Evolutionary conservation across 164 flowering plant species (phyloP).

Genomic region (Brasenia schreberi): DNA sequence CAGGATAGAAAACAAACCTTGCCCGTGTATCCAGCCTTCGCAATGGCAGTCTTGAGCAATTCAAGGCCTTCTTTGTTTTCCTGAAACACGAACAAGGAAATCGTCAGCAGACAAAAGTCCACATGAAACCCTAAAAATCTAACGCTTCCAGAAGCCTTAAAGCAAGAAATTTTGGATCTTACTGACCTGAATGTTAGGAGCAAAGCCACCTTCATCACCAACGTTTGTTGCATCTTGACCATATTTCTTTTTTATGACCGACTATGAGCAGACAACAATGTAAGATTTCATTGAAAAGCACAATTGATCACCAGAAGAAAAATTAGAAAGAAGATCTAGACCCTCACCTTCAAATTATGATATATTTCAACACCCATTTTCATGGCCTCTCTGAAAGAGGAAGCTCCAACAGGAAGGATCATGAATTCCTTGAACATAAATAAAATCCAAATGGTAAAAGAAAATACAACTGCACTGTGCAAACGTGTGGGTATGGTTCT

Average conservation of each 20-base stretch:
- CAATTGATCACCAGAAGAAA: background rate
- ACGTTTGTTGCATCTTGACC: conserved; percentile 40
- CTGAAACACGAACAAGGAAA: conserved; percentile 9
- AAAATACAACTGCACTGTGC: background rate
- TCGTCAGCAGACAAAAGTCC: background rate
- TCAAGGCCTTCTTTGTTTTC: conserved; percentile 43
- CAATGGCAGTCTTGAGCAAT: conserved; percentile 32
- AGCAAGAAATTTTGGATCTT: background rate
- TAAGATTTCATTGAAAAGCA: background rate
- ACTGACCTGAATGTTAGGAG: conserved; percentile 34
- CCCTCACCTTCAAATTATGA: conserved; percentile 25
- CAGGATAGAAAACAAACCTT: conserved; percentile 13
- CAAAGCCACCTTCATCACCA: conserved; percentile 45
- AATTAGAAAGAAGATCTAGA: background rate
- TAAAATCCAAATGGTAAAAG: background rate
- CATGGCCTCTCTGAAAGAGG: conserved; percentile 37
- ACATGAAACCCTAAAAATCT: no score
- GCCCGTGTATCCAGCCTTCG: conserved; percentile 37
- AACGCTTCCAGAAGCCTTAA: background rate
- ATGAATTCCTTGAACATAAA: conserved; percentile 24
- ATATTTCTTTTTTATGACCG: conserved; percentile 37
- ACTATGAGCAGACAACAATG: conserved; percentile 10
- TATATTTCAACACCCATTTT: conserved; percentile 44
- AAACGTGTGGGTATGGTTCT: background rate
- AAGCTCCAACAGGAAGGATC: conserved; percentile 41